These are phyloP conservation scores for Lasiosphaeria ovina DNA, from an alignment of 495 filamentous ascomycete genomes.

Conservation along the genomic window DNA sequence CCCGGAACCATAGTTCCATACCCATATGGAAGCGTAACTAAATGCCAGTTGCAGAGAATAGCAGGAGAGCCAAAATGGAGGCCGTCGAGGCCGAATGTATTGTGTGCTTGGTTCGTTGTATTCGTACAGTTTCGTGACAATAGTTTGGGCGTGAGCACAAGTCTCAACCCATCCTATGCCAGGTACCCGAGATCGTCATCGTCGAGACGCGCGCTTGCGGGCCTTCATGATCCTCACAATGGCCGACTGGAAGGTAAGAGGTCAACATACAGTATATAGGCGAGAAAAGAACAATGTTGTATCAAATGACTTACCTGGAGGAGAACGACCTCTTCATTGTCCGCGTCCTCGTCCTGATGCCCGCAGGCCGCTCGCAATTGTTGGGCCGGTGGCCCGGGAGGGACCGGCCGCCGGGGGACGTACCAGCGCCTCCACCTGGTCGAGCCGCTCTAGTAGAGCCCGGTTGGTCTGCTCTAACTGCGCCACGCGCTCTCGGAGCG, in stretches of 20 bases:
- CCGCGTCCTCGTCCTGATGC: no score
- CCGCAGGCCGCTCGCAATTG: no score
- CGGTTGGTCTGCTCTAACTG: no score
- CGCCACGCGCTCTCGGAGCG: no score
- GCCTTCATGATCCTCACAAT: conserved; percentile 99
- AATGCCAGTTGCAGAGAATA: not conserved
- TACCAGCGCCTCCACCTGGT: no score
- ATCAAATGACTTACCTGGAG: conserved; percentile 71
- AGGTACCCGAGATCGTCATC: conserved; percentile 93
- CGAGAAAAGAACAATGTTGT: not conserved
- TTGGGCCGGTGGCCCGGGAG: no score
- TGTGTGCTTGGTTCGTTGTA: conserved; percentile 1
- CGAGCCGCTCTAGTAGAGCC: no score
- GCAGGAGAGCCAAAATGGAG: not conserved
- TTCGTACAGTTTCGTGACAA: conserved; percentile 5
- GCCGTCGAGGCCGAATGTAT: not conserved
- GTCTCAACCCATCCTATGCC: conserved; percentile 47
- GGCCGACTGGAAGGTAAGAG: conserved; percentile 63
- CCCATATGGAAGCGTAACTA: not conserved
- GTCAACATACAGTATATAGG: not conserved
- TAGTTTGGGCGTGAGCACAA: not conserved
- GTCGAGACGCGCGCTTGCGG: conserved; percentile 86
- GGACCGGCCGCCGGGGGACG: no score
- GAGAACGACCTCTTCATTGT: conserved; percentile 48
- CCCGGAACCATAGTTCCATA: not conserved